Conservation (phyloP, 2,329 filamentous ascomycete genomes). For the Trichoderma simmonsii region DNA sequence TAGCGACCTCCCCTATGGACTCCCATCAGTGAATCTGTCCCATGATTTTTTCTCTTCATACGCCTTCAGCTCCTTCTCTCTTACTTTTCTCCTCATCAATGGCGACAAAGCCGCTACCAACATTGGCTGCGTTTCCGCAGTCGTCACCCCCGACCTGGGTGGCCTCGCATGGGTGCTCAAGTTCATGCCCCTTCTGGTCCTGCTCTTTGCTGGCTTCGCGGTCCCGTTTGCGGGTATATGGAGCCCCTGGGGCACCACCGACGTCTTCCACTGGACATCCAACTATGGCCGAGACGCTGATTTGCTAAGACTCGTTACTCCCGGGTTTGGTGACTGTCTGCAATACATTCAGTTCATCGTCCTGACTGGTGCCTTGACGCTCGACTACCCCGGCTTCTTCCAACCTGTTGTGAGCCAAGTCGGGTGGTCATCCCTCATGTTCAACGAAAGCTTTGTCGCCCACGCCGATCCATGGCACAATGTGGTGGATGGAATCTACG, state of each 20-base stretch:
- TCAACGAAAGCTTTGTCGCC: constrained; percentile 85
- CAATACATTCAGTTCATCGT: constrained; percentile 95
- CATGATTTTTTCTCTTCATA: constrained; percentile 80
- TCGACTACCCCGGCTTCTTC: constrained; percentile 91
- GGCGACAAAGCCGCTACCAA: constrained; percentile 62
- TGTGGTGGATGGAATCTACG: constrained; percentile 82
- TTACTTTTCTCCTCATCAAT: constrained; percentile 71
- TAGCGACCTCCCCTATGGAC: constrained; percentile 39
- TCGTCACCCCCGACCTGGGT: constrained; percentile 80
- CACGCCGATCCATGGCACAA: constrained; percentile 62
- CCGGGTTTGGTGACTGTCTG: constrained; percentile 92
- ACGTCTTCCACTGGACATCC: constrained; percentile 94
- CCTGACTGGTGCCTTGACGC: constrained; percentile 78
- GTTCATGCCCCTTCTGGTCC: constrained; percentile 73
- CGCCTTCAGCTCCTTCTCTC: constrained; percentile 76
- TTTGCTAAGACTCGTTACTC: constrained; percentile 84
- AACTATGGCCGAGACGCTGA: constrained; percentile 96
- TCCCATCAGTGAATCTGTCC: constrained; percentile 71
- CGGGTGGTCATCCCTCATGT: constrained; percentile 87
- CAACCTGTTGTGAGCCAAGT: constrained; percentile 86
- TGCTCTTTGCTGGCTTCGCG: constrained; percentile 76
- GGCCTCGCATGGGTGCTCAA: constrained; percentile 64
- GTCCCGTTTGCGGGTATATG: constrained; percentile 81
- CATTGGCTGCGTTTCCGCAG: constrained; percentile 78
- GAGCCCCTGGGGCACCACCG: constrained; percentile 89